Percentiles rank a stretch among this genome's conserved stretches.
These are phyloP conservation scores for Globisporangium viniferum DNA, from an alignment of 352 stramenopile genomes.

Conservation along the genomic window DNA sequence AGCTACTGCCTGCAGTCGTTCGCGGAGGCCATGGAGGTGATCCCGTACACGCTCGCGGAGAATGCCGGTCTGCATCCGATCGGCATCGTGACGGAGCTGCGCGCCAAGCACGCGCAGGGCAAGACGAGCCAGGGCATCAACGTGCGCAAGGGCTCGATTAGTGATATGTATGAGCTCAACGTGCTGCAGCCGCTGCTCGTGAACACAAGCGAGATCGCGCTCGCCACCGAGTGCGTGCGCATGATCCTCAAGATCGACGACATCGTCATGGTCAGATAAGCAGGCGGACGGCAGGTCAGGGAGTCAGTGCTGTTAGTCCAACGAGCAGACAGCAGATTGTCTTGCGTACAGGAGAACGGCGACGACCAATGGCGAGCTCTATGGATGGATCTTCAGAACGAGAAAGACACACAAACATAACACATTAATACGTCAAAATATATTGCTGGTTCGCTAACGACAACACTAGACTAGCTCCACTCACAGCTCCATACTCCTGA, in stretches of 20 bases:
- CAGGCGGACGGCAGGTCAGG: too few relatives aligned
- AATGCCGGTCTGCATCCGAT: conserved; percentile 99
- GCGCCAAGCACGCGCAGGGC: conserved; percentile 92
- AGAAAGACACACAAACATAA: background rate
- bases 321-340: background rate
- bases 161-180: conserved; percentile 98
- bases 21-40: conserved; percentile 96
- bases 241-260: conserved; percentile 99
- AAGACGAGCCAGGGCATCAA: conserved; percentile 95
- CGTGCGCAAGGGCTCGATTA: conserved; percentile 94
- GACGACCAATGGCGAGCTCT: background rate
- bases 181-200: conserved; percentile 99
- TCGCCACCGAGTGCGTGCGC: conserved; percentile 98
- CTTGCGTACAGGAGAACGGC: background rate
- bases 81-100: conserved; percentile 96
- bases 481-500: conserved; percentile 3
- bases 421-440: conserved; percentile 16
- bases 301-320: too few relatives aligned
- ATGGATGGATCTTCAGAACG: background rate
- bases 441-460: conserved; percentile 12
- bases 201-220: conserved; percentile 95
- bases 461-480: background rate
- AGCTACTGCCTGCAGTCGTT: conserved; percentile 98
- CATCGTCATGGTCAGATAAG: conserved; percentile 96
- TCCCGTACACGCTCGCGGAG: conserved; percentile 99